A percentile compares a stretch with the other conserved stretches of the same genome.
Evolutionary conservation across 148 eudicot genomes (phyloP).

Genomic region (Agrostemma githago): DNA sequence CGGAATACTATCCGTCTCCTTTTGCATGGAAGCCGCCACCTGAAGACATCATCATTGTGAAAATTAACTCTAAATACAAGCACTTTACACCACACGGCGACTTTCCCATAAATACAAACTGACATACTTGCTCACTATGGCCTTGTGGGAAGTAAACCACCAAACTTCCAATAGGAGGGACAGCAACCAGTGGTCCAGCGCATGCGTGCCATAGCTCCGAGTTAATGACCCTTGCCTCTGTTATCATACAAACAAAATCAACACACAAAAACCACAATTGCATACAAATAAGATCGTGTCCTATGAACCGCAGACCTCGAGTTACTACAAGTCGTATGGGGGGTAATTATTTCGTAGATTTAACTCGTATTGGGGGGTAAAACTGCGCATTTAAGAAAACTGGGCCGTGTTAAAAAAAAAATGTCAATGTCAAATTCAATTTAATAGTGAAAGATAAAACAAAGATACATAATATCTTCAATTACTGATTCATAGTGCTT

Average conservation of each 20-base stretch:
- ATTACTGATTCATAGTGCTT: constrained; percentile 9
- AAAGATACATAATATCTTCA: constrained; percentile 1
- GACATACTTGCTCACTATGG: constrained; percentile 86
- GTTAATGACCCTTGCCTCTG: constrained; percentile 31
- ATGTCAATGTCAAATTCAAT: constrained; percentile 30
- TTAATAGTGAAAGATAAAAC: constrained; percentile 4
- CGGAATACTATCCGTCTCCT: constrained; percentile 76
- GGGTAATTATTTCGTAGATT: neutral
- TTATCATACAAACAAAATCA: constrained; percentile 9
- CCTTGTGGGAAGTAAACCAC: constrained; percentile 98
- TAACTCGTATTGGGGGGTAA: neutral
- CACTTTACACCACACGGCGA: neutral
- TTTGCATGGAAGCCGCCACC: constrained; percentile 99
- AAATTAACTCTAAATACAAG: constrained; percentile 17
- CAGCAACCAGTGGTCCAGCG: constrained; percentile 86
- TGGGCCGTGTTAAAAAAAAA: neutral
- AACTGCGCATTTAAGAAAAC: neutral
- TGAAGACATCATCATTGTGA: constrained; percentile 20
- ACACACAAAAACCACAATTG: neutral
- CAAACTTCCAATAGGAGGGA: constrained; percentile 94
- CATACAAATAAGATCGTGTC: neutral
- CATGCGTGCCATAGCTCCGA: constrained; percentile 98
- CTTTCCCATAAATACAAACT: neutral
- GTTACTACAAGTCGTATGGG: too few species aligned
- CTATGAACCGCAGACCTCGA: neutral